A percentile compares a stretch with the other conserved stretches of the same genome.
Evolutionary conservation across 768 basidiomycete species (phyloP).

Genomic region (Xerocomus spinulosus): DNA sequence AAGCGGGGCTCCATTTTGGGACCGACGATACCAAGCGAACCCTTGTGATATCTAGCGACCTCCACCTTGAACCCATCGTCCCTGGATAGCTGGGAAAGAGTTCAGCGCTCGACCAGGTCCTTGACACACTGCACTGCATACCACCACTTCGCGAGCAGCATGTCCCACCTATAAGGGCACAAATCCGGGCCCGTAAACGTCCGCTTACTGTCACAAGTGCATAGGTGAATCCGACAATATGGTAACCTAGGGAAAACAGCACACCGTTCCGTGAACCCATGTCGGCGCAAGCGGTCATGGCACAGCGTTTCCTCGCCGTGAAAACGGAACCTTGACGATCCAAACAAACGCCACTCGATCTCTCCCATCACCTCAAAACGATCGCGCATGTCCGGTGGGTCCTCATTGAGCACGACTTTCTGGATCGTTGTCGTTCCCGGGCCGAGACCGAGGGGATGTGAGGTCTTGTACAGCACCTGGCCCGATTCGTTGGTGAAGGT

Average conservation of each 20-base stretch:
- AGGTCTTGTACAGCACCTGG: slow-evolving; percentile 24
- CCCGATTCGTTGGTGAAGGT: slow-evolving; percentile 20
- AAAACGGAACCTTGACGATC: slow-evolving; percentile 28
- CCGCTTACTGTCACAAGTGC: slow-evolving; percentile 7
- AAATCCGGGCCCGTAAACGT: slow-evolving; percentile 32
- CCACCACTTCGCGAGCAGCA: slow-evolving; percentile 14
- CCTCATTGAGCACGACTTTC: slow-evolving; percentile 17
- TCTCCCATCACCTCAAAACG: slow-evolving; percentile 29
- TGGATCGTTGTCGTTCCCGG: slow-evolving; percentile 19
- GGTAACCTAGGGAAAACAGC: not conserved
- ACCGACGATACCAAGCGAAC: slow-evolving; percentile 15
- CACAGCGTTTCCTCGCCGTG: slow-evolving; percentile 25
- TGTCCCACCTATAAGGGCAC: slow-evolving; percentile 29
- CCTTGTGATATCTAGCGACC: slow-evolving; percentile 15
- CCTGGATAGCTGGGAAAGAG: slow-evolving; percentile 8
- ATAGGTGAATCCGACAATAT: not conserved
- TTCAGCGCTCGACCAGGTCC: not conserved
- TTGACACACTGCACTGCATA: not conserved
- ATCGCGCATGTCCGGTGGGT: slow-evolving; percentile 21
- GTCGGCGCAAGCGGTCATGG: slow-evolving; percentile 14
- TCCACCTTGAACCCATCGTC: slow-evolving; percentile 10
- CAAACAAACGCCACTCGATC: slow-evolving; percentile 30
- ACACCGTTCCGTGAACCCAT: slow-evolving; percentile 20
- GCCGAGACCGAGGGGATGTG: slow-evolving; percentile 9
- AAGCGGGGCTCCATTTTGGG: slow-evolving; percentile 2